A percentile compares a stretch with the other conserved stretches of the same genome.
phyloP scores from a whole-genome alignment of 495 filamentous ascomycete genomes.

The Copromyces sp. region DNA sequence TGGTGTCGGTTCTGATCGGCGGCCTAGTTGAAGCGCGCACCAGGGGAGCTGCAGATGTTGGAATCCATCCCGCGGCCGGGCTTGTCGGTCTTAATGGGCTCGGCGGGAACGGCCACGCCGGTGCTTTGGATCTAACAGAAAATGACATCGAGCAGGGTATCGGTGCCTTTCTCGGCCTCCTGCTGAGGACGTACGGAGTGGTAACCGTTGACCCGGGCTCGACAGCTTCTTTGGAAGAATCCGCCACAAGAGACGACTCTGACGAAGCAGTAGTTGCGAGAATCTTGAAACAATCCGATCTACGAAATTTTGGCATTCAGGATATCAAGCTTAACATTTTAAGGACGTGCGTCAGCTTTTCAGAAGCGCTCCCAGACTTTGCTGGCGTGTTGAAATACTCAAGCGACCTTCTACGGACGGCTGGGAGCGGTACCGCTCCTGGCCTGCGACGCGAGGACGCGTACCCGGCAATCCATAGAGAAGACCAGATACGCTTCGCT shows the following conservation, averaged over 20 bases:
- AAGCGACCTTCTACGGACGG: slow-evolving; percentile 68
- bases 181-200: slow-evolving; percentile 42
- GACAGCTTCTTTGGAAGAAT: slow-evolving; percentile 4
- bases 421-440: slow-evolving; percentile 67
- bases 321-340: slow-evolving; percentile 77
- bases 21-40: slow-evolving; percentile 88
- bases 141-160: slow-evolving; percentile 69
- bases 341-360: slow-evolving; percentile 75
- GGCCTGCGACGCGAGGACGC: slow-evolving; percentile 50
- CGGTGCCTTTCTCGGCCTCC: slow-evolving; percentile 36
- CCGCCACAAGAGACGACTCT: slow-evolving; percentile 24
- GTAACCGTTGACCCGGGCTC: slow-evolving; percentile 25
- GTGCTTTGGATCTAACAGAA: slow-evolving; percentile 61
- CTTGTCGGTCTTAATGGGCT: slow-evolving; percentile 50
- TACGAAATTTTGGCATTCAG: slow-evolving; percentile 52
- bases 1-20: slow-evolving; percentile 71
- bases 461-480: slow-evolving; percentile 55
- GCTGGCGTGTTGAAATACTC: slow-evolving; percentile 78
- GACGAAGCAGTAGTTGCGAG: slow-evolving; percentile 41
- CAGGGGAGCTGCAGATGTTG: slow-evolving; percentile 83
- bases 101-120: slow-evolving; percentile 31
- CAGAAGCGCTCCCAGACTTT: slow-evolving; percentile 89
- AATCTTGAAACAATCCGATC: slow-evolving; percentile 40
- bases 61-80: slow-evolving; percentile 87
- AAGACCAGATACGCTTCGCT: slow-evolving; percentile 73